A percentile compares a stretch with the other conserved stretches of the same genome.
phyloP scores from a whole-genome alignment of 192 early-diverging fungal species.

The Backusella sp. region DNA sequence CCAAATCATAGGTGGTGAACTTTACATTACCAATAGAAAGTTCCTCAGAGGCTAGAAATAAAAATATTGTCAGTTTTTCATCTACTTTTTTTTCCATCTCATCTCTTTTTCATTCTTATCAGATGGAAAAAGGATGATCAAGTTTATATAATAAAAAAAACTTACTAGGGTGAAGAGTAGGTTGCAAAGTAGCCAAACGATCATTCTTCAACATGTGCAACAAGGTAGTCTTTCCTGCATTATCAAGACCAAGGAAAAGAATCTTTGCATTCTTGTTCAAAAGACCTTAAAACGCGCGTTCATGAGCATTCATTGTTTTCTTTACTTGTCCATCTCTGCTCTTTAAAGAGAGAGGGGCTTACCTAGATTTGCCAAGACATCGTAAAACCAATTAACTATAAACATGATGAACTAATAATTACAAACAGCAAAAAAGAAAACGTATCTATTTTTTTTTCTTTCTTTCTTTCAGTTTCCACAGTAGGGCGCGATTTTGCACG shows the following conservation, averaged over 20 bases:
- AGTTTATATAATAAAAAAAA: not conserved
- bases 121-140: not conserved
- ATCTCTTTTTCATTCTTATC: not conserved
- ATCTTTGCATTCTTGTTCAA: conserved; percentile 99
- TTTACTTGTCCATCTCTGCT: too few species aligned
- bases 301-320: not conserved
- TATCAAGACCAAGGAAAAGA: conserved; percentile 96
- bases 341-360: conserved; percentile 22
- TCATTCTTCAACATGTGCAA: conserved; percentile 99
- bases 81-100: not conserved
- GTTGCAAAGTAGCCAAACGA: conserved; percentile 89
- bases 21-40: conserved; percentile 95
- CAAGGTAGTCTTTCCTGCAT: conserved; percentile 92
- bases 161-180: conserved; percentile 97
- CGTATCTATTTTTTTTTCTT: not conserved
- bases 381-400: conserved; percentile 97
- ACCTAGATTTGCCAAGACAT: conserved; percentile 89
- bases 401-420: conserved; percentile 64
- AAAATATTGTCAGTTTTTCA: not conserved
- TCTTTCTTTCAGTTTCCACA: not conserved
- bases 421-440: not conserved
- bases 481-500: not conserved
- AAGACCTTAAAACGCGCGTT: conserved; percentile 66
- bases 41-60: conserved; percentile 83
- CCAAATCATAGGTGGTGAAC: conserved; percentile 98